These are phyloP conservation scores for Aspergillus tanneri DNA, from an alignment of 2,329 filamentous ascomycete genomes.

Conservation along the genomic window DNA sequence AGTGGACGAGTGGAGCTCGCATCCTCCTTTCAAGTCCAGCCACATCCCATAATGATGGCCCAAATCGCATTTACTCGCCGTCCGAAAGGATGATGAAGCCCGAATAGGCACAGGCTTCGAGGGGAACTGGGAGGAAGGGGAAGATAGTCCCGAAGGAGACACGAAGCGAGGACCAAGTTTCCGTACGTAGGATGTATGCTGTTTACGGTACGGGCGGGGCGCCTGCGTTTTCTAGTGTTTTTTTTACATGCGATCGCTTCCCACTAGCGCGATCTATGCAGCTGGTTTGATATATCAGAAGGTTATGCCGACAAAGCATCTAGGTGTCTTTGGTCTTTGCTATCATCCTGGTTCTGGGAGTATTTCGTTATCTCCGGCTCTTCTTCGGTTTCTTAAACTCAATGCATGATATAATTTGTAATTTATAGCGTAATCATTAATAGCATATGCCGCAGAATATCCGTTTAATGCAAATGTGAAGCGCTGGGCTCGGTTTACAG, in stretches of 20 bases:
- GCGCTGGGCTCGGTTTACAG: too few species aligned
- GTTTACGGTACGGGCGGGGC: not conserved
- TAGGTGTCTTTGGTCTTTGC: too few species aligned
- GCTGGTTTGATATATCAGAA: constrained; percentile 15
- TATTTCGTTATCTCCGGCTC: not conserved
- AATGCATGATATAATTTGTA: constrained; percentile 15
- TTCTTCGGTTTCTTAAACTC: constrained; percentile 1
- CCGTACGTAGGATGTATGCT: constrained; percentile 9
- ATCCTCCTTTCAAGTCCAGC: constrained; percentile 16
- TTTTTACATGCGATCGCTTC: not conserved
- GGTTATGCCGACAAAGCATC: not conserved
- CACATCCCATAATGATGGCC: constrained; percentile 18
- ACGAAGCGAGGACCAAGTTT: constrained; percentile 13
- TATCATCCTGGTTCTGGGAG: constrained; percentile 3
- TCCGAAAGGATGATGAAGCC: constrained; percentile 7
- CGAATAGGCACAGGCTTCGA: constrained; percentile 10
- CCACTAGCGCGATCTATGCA: constrained; percentile 5
- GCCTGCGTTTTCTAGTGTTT: not conserved
- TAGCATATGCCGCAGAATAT: constrained; percentile 8
- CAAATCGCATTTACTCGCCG: constrained; percentile 15
- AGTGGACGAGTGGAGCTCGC: constrained; percentile 12
- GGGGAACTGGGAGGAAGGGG: constrained; percentile 10
- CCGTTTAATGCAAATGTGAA: not conserved
- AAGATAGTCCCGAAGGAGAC: constrained; percentile 9
- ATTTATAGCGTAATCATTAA: constrained; percentile 13